Evolutionary conservation across 208 protist species (phyloP).

Genomic region (Leishmania tropica): DNA sequence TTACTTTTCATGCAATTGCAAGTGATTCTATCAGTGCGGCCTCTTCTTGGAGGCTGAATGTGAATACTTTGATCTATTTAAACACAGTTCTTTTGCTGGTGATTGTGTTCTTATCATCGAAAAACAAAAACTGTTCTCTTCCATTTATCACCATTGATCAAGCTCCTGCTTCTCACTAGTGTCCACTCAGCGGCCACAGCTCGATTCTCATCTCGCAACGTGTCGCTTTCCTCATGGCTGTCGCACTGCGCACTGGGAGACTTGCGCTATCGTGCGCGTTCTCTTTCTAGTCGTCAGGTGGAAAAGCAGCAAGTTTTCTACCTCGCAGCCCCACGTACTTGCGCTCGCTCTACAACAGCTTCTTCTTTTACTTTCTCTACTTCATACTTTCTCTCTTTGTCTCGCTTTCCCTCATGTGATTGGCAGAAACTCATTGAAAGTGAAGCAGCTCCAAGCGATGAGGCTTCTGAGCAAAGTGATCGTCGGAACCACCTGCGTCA

Average conservation of each 20-base stretch:
- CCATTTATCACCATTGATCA: not conserved
- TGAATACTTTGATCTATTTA: not conserved
- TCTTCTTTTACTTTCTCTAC: not conserved
- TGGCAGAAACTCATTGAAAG: not conserved
- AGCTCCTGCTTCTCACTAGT: not conserved
- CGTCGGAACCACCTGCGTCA: conserved; percentile 59
- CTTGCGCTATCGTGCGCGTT: not conserved
- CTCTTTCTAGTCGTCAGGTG: not conserved
- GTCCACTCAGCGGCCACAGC: not conserved
- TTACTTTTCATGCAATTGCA: not conserved
- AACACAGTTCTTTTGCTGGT: not conserved
- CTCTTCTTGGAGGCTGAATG: not conserved
- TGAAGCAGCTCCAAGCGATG: conserved; percentile 14
- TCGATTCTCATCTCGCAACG: not conserved
- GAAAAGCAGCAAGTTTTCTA: not conserved
- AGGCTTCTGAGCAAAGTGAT: conserved; percentile 51
- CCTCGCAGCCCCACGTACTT: not conserved
- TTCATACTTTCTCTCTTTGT: conserved; percentile 4
- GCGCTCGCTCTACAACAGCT: not conserved
- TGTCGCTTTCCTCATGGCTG: not conserved
- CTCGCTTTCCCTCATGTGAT: not conserved
- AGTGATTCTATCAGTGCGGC: not conserved
- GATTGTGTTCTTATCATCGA: not conserved
- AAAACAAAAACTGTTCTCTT: not conserved
- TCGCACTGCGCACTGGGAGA: not conserved